Base-by-base conservation (phyloP, 2,329 filamentous ascomycete genomes). In the Fragosphaeria purpurea region DNA sequence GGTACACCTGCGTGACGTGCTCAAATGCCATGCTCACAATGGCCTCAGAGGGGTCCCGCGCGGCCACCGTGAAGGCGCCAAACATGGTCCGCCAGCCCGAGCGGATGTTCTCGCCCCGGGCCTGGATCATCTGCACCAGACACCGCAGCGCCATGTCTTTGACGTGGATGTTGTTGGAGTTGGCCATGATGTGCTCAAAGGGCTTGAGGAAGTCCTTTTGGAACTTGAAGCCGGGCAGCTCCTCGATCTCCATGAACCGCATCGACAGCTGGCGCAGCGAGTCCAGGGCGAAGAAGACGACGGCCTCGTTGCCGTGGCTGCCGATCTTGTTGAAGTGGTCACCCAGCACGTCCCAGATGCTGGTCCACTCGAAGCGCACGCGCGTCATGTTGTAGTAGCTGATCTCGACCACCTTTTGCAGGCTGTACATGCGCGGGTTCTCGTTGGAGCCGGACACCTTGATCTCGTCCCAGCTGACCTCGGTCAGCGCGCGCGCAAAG, bases 51-150 rank as follows among this genome's bases (percentile, higher is more conserved):
- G 86, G 88, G 63, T 97, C 94, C 54, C 85, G 79, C 13, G 94
- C 93, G 33, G 94, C 93, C 39, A 97, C 89, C 1, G 91, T 96
- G 63, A 98, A 98, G 34, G 96, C 91, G 4, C 91, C 93, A 67
- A 99, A 97, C 91, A 99, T 98, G 22, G 94, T 97, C 63, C 93
- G 85, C 93, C 93, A 99, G 5, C 93, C 93, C 40, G 90, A 96
- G 48, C 91, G 84, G 62, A 99, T 98, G 59, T 97, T 97, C 67
- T 96, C 86, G 6, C 94, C 94, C 52, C 88, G 80, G 35, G 91
- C 90, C 69, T 98, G 93, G 45, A 98, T 95, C 94, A 99, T 98
- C 67, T 99, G 94, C 51, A 96, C 94, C 54, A 99, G 73, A 63
- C 94, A 99, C 42, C 91, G 82, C 31, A 99, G 72, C 44, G 95